Evolutionary conservation across 495 filamentous ascomycete species (phyloP), one percentile per base, ranked within the genome.

Genomic region (Oidiodendron maius): DNA sequence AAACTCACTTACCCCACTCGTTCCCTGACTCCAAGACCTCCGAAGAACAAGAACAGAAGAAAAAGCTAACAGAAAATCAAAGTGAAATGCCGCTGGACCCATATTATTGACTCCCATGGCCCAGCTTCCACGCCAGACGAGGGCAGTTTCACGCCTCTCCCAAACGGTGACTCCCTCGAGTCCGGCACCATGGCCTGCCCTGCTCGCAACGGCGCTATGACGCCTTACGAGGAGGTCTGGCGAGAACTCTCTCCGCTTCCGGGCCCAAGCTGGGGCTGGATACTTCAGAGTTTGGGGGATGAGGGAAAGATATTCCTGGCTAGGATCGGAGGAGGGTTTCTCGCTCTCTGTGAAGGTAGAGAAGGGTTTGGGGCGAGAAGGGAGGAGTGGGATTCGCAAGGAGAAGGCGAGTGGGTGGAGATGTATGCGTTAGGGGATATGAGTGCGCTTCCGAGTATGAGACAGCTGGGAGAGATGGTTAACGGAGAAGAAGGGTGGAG

Each of bases 181-280:
- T 37, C 30, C 5, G 50, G 50, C 3, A 42, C 16, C 23, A 53
- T 53, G 50, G 44, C 50, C 1, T 53, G 44, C 25, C 44, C 50
- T 16, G 43, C 47, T 28, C 24, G 44, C 6, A 28, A 28, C 4
- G 36, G 22, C 17, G 34, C 16, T 8, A 21, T 43, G 1, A 48
- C 50, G 26, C 37, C 40, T 13, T 53, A 53, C 25, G 50, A 53
- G 22, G 50, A 53, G 35, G 38, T 53, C 2, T 53, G 50, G 50
- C n/a, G 44, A 5, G 12, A 15, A 10, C 21, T 53, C 4, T 5
- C 2, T 16, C 50, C 50, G 15, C 5, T 46, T 12, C 43, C 43
- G 5, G 50, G 40, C 3, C 24, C 30, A 3, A 42, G 38, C 23
- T 4, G 39, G 5, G 50, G 44, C 3, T 53, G 50, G 50, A 53